These are phyloP conservation scores for Clarkia xantiana DNA, from an alignment of 345 rosid species.

Conservation along the genomic window DNA sequence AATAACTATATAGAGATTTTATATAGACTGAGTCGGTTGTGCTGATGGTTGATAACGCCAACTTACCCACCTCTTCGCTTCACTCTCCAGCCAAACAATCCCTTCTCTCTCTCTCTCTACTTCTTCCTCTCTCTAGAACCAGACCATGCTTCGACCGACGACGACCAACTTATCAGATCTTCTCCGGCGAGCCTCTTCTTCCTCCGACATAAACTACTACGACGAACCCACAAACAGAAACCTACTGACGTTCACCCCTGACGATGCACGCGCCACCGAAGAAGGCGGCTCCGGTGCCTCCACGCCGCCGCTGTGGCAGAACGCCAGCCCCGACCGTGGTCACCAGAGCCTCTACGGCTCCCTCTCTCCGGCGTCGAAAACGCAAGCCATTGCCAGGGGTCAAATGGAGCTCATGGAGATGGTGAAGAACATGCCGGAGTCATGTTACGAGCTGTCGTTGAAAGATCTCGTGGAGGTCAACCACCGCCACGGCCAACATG, in stretches of 20 bases:
- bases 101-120: not conserved
- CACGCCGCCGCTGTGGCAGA: conserved; percentile 60
- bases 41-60: conserved; percentile 1
- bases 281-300: conserved; percentile 34
- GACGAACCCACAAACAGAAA: conserved; percentile 2
- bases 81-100: not conserved
- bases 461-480: conserved; percentile 60
- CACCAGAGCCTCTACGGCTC: conserved; percentile 37
- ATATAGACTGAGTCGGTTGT: not conserved
- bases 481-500: not conserved
- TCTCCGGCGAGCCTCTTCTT: not conserved
- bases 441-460: conserved; percentile 73
- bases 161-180: conserved; percentile 18
- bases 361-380: conserved; percentile 55
- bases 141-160: conserved; percentile 17
- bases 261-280: not conserved
- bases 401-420: conserved; percentile 88
- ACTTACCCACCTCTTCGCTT: conserved; percentile 4
- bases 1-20: not conserved
- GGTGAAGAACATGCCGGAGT: conserved; percentile 80
- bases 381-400: conserved; percentile 71
- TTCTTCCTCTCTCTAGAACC: not conserved
- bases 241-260: conserved; percentile 5
- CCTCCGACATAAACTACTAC: conserved; percentile 2
- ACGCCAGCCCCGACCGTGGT: too few species aligned